These are phyloP conservation scores for Chaetomium cochliodes DNA, from an alignment of 495 filamentous ascomycete species.

Conservation along the genomic window DNA sequence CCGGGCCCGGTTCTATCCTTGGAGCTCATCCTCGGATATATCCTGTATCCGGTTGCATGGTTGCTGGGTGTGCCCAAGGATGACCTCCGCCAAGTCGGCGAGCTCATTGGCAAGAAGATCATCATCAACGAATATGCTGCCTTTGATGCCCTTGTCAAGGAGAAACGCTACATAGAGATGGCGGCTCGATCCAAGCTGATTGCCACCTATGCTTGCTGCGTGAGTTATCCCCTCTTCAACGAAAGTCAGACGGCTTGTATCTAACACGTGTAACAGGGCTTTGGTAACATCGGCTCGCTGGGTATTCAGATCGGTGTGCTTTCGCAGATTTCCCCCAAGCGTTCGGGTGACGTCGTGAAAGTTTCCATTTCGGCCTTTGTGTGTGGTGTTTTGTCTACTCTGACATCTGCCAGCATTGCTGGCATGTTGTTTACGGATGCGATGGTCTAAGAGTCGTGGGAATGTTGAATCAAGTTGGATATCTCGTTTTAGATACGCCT, in stretches of 20 bases:
- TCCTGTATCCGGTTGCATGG: slow-evolving; percentile 83
- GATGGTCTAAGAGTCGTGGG: slow-evolving; percentile 8
- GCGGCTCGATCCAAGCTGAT: slow-evolving; percentile 71
- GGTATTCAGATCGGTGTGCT: slow-evolving; percentile 86
- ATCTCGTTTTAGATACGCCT: not conserved
- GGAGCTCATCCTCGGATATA: slow-evolving; percentile 74
- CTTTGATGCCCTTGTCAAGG: slow-evolving; percentile 60
- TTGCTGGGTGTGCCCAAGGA: slow-evolving; percentile 75
- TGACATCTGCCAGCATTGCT: slow-evolving; percentile 79
- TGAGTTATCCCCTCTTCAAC: slow-evolving; percentile 51
- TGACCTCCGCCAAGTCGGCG: slow-evolving; percentile 69
- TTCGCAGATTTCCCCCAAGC: slow-evolving; percentile 70
- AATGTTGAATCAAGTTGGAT: not conserved
- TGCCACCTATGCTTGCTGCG: slow-evolving; percentile 83
- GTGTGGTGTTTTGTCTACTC: slow-evolving; percentile 72
- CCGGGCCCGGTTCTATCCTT: slow-evolving; percentile 63
- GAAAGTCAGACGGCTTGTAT: slow-evolving; percentile 36
- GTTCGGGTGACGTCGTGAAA: slow-evolving; percentile 70
- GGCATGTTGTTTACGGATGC: slow-evolving; percentile 50
- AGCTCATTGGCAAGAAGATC: slow-evolving; percentile 80
- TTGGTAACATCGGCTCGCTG: slow-evolving; percentile 77
- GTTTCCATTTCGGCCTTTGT: slow-evolving; percentile 76
- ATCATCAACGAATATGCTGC: slow-evolving; percentile 74
- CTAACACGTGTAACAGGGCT: slow-evolving; percentile 71
- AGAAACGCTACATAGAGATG: slow-evolving; percentile 56